These are phyloP conservation scores for Arabis hirsuta DNA, from an alignment of 345 rosid species.

Conservation along the genomic window DNA sequence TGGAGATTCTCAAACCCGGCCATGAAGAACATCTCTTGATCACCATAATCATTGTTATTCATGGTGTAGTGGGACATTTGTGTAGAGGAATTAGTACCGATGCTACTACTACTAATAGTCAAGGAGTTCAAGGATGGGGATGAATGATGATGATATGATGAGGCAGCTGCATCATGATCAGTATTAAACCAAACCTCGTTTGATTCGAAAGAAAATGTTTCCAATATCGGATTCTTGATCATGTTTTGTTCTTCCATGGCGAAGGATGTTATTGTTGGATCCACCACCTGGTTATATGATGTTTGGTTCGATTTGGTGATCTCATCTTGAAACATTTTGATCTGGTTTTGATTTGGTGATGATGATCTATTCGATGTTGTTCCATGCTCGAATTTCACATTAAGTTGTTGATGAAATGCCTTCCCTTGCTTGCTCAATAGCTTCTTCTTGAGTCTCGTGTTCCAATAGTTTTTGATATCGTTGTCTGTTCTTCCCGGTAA, in stretches of 20 bases:
- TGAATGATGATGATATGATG: constrained; percentile 28
- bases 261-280: constrained; percentile 28
- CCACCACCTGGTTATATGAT: background rate
- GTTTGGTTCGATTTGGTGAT: constrained; percentile 17
- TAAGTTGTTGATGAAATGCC: constrained; percentile 32
- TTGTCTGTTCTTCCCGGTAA: constrained; percentile 48
- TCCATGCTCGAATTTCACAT: constrained; percentile 13
- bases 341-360: constrained; percentile 21
- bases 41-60: constrained; percentile 12
- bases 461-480: constrained; percentile 46
- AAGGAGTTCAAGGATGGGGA: constrained; percentile 35
- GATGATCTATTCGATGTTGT: constrained; percentile 13
- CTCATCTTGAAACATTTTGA: constrained; percentile 8
- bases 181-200: constrained; percentile 20
- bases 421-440: constrained; percentile 37
- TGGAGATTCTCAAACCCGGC: constrained; percentile 28
- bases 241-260: constrained; percentile 33
- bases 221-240: constrained; percentile 27
- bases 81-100: constrained; percentile 26
- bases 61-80: constrained; percentile 24
- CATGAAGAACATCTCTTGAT: constrained; percentile 37
- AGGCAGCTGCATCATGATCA: constrained; percentile 26
- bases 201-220: constrained; percentile 21
- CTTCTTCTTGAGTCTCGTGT: constrained; percentile 42
- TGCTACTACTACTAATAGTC: constrained; percentile 30